phyloP scores from a whole-genome alignment of 2,329 filamentous ascomycete genomes.

The Ascomycota sp. region DNA sequence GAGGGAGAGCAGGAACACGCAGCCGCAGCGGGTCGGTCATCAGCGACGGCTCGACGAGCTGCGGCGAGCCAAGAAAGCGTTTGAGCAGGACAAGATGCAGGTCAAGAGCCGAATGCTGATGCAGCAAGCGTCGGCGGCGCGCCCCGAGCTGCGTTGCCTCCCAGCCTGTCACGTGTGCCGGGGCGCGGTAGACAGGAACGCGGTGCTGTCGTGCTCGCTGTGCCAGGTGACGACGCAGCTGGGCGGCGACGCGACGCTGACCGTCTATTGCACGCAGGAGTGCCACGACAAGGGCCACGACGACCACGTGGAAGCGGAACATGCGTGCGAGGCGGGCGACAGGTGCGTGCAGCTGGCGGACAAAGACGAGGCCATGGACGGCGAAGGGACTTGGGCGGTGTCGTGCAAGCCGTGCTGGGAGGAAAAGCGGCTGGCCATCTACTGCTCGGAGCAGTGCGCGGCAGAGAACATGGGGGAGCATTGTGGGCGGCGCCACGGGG shows the following conservation, averaged over 20 bases:
- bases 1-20: slow-evolving; percentile 9
- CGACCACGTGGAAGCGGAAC: slow-evolving; percentile 16
- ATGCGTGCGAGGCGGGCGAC: slow-evolving; percentile 21
- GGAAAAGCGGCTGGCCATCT: slow-evolving; percentile 15
- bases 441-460: slow-evolving; percentile 23
- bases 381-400: slow-evolving; percentile 10
- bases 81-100: slow-evolving; percentile 22
- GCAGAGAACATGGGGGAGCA: slow-evolving; percentile 20
- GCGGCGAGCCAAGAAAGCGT: slow-evolving; percentile 24
- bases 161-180: slow-evolving; percentile 20
- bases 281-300: slow-evolving; percentile 19
- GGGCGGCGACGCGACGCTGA: slow-evolving; percentile 14
- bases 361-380: slow-evolving; percentile 19
- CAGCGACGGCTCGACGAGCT: slow-evolving; percentile 23
- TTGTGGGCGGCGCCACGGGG: slow-evolving; percentile 10
- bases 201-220: slow-evolving; percentile 21
- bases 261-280: slow-evolving; percentile 23
- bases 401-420: slow-evolving; percentile 22
- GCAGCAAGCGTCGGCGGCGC: slow-evolving; percentile 9
- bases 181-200: slow-evolving; percentile 11
- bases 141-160: slow-evolving; percentile 15
- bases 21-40: slow-evolving; percentile 18
- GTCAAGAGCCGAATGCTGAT: slow-evolving; percentile 14
- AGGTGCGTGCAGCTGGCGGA: slow-evolving; percentile 18
- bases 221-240: slow-evolving; percentile 22